Evolutionary conservation across 2,329 filamentous ascomycete genomes (phyloP), one percentile per base, ranked within the genome.

Genomic region (Neospermospora avenae): DNA sequence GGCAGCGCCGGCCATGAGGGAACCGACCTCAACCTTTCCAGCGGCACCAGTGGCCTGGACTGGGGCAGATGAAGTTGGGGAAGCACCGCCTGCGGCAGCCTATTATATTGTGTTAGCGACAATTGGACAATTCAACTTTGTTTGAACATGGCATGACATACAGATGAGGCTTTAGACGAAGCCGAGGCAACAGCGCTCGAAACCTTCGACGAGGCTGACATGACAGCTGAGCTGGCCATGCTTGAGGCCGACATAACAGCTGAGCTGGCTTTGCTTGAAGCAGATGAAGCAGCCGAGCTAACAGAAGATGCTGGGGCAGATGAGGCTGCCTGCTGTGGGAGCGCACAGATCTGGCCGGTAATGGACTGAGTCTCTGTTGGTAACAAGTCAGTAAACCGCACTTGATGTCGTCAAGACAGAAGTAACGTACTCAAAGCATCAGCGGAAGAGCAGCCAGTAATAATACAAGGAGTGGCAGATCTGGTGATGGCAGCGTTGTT

Each of bases 351-450:
- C 35, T 68, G 35, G n/a, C 25, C n/a, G 14, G 59, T 60, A 53
- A 68, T 46, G 11, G 24, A 41, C 18, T 65, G 61, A 20, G 59
- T 52, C 16, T 52, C 66, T 64, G 28, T n/a, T n/a, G n/a, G n/a
- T 14, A 25, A 13, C 28, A 37, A 28, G 52, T 62, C 41, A 62
- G 52, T 20, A 16, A 14, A 28, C 35, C 16, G 18, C 4, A 16
- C 18, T 3, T 1, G 4, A 31, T 16, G 31, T 1, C n/a, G 4
- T 14, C 41, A n/a, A 13, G 20, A 10, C 7, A 37, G 44, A 2
- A 3, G 41, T 28, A 20, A 66, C 69, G 48, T 65, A 70, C 68
- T 64, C 52, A 66, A 45, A n/a, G 63, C 59, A 25, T 70, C 68
- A 1, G 39, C 16, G 3, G 59, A 41, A 39, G 58, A 58, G 57